These are phyloP conservation scores for Lactarius deliciosus DNA, from an alignment of 768 basidiomycete genomes.

Conservation along the genomic window DNA sequence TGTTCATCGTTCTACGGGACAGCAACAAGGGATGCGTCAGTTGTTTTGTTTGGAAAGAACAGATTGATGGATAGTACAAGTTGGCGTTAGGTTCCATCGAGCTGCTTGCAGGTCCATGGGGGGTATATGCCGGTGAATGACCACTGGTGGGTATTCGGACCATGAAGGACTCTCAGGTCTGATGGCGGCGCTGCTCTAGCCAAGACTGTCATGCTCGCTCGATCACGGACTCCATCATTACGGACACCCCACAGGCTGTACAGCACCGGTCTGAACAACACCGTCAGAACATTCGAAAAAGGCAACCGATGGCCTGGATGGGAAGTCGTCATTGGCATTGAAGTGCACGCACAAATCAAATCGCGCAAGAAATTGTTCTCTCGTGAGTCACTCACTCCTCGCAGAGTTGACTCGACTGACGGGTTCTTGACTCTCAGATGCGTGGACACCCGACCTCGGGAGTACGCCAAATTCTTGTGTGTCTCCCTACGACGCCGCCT, in stretches of 20 bases:
- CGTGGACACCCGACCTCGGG: constrained; percentile 44
- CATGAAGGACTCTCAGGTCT: constrained; percentile 2
- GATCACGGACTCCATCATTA: constrained; percentile 21
- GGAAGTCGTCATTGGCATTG: constrained; percentile 89
- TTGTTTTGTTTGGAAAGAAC: neutral
- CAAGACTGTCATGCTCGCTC: constrained; percentile 22
- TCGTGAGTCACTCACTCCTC: constrained; percentile 38
- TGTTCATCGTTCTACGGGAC: constrained; percentile 5
- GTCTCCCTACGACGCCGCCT: constrained; percentile 79
- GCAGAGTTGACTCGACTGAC: neutral
- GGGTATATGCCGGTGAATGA: constrained; percentile 17
- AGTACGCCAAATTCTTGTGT: constrained; percentile 72
- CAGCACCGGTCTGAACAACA: constrained; percentile 11
- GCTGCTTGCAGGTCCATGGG: neutral
- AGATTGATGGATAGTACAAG: constrained; percentile 14
- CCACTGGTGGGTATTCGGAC: constrained; percentile 9
- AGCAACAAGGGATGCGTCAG: constrained; percentile 4
- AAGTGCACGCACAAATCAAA: constrained; percentile 94
- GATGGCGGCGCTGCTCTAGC: constrained; percentile 13
- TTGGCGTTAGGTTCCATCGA: neutral
- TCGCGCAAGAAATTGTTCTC: constrained; percentile 90
- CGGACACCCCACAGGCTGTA: constrained; percentile 14
- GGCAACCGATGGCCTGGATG: constrained; percentile 73
- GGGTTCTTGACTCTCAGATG: constrained; percentile 34
- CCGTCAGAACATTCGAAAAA: constrained; percentile 16